Evolutionary conservation across 2,329 filamentous ascomycete genomes (phyloP).

Genomic region (Taxawa tesnikishii): DNA sequence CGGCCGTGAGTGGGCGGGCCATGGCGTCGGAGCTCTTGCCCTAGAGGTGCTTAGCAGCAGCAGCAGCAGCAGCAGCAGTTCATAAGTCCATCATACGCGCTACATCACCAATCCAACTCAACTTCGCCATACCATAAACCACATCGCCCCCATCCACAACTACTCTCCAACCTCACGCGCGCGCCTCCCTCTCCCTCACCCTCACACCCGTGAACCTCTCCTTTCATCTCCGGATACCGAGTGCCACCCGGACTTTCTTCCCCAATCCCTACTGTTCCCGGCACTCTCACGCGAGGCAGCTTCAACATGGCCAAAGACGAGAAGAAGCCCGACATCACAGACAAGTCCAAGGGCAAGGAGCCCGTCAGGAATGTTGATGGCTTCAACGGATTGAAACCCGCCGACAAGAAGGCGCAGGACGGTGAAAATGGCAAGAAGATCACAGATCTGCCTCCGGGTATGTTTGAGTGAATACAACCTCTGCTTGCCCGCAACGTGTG

Average conservation of each 20-base stretch:
- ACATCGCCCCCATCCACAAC: slow-evolving; percentile 13
- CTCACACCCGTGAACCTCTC: no score
- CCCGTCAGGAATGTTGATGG: slow-evolving; percentile 41
- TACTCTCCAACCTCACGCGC: slow-evolving; percentile 16
- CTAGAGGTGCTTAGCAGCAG: no score
- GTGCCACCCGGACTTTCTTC: not conserved
- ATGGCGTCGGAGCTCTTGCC: no score
- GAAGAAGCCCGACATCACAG: slow-evolving; percentile 68
- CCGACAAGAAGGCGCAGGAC: slow-evolving; percentile 41
- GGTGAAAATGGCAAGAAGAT: slow-evolving; percentile 64
- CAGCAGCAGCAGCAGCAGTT: no score
- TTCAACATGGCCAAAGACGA: slow-evolving; percentile 80
- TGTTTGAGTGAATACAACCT: no score
- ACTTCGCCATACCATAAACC: not conserved
- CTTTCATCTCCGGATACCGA: no score
- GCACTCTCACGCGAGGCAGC: slow-evolving; percentile 1
- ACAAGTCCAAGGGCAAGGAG: slow-evolving; percentile 96
- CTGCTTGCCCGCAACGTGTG: no score
- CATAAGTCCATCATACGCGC: not conserved
- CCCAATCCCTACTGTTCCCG: not conserved
- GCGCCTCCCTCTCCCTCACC: not conserved
- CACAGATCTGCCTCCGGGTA: slow-evolving; percentile 46
- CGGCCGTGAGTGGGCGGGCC: no score
- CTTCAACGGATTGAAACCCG: slow-evolving; percentile 29
- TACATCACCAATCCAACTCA: not conserved